Base-by-base conservation (phyloP, 164 flowering plant species). In the Cinnamomum chago region DNA sequence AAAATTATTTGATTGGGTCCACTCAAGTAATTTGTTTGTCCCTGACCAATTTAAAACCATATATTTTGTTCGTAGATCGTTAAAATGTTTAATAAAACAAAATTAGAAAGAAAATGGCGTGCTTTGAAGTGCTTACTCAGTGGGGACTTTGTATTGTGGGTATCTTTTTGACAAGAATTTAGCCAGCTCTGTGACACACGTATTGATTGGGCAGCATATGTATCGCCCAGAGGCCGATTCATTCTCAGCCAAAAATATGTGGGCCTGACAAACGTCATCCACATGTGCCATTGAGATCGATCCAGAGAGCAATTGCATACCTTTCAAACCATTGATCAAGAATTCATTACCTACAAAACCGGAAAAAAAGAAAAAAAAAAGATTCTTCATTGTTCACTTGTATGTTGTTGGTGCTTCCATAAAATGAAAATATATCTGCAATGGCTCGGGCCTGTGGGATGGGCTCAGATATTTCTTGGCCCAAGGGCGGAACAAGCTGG, bases 211-310 rank as follows among this genome's bases (percentile, higher is more conserved):
- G 76, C 84, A 83, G 85, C 93, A 89, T 10, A 90, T 89, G 82
- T 93, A 93, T 17, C 95, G 87, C 12, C 94, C 95, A 13, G 90
- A 84, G 65, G 94, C 94, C 58, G 90, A 82, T 78, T 86, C 88
- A 71, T 86, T 86, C 87, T 90, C 94, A 0, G 92, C 93, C 24
- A 93, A 23, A 75, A 88, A 91, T 14, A 91, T 72, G 24, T 91
- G 97, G 15, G 97, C 92, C 0, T 83, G 77, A 55, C 89, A 85
- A 14, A 90, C 90, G 76, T 93, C 97, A 58, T 90, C 89, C 3
- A 93, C 89, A 52, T 93, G 97, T 6, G 84, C 27, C 0, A 88
- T 71, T 9, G 94, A 87, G 79, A 91, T 86, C 0, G 94, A 89
- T 15, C 97, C 97, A n/a, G 90, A 84, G 27, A 88, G 74, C 83